A percentile compares a stretch with the other conserved stretches of the same genome.
Conservation (phyloP, 805 yeast genomes). For the Nematodospora valgi region DNA sequence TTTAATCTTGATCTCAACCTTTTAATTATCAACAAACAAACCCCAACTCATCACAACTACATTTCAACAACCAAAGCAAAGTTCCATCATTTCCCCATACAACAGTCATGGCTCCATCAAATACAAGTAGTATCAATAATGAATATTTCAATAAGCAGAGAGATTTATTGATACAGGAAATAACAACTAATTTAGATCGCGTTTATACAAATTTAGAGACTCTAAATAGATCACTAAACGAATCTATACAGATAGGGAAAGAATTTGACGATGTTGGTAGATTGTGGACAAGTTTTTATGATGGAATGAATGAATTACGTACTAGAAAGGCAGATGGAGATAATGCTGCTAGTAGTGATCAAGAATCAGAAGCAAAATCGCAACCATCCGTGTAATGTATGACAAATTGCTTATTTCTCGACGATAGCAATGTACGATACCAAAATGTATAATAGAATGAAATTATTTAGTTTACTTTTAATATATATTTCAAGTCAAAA, state of each 20-base stretch:
- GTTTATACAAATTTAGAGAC: slow-evolving; percentile 62
- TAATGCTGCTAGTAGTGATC: neutral
- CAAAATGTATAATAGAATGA: neutral
- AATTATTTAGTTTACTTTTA: slow-evolving; percentile 1
- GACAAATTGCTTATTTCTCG: no score
- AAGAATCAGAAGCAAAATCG: neutral
- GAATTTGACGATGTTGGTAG: slow-evolving; percentile 69
- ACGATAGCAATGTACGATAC: no score
- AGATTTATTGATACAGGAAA: slow-evolving; percentile 55
- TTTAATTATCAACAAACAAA: no score
- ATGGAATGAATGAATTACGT: slow-evolving; percentile 32
- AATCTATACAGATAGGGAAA: slow-evolving; percentile 67
- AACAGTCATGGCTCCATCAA: neutral
- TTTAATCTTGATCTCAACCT: slow-evolving; percentile 2
- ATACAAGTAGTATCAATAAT: neutral
- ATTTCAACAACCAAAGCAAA: neutral
- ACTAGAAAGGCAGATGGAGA: neutral
- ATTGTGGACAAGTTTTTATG: slow-evolving; percentile 69
- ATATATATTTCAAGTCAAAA: slow-evolving; percentile 3
- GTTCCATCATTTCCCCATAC: no score
- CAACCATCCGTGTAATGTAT: neutral
- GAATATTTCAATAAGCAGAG: slow-evolving; percentile 54
- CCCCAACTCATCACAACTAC: slow-evolving; percentile 1
- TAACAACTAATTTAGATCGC: slow-evolving; percentile 56
- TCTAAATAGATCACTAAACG: slow-evolving; percentile 64